Percentiles rank a stretch among this genome's conserved stretches.
phyloP scores from a whole-genome alignment of 306 rosid genomes.

The Sicyos baderoa region DNA sequence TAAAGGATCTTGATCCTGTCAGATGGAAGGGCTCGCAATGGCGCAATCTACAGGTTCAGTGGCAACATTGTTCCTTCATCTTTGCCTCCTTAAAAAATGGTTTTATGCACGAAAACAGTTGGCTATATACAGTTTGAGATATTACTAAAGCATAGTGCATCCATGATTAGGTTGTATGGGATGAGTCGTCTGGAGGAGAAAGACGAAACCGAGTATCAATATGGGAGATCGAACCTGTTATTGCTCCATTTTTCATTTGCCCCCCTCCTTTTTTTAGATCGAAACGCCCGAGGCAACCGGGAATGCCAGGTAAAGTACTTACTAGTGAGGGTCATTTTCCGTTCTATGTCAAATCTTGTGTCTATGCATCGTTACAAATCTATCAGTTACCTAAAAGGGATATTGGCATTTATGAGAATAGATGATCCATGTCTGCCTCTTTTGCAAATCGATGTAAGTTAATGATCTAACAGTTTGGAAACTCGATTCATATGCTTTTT shows the following conservation, averaged over 20 bases:
- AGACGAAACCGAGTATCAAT: slow-evolving; percentile 80
- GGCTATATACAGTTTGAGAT: not conserved
- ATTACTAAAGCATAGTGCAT: not conserved
- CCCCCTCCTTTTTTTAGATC: slow-evolving; percentile 89
- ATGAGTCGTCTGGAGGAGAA: slow-evolving; percentile 94
- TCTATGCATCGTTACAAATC: not conserved
- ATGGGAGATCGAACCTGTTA: slow-evolving; percentile 98
- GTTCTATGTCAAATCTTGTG: not conserved
- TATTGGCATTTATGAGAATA: not conserved
- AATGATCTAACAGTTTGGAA: not conserved
- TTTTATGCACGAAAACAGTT: not conserved
- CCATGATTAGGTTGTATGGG: slow-evolving; percentile 84
- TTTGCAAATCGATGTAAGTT: not conserved
- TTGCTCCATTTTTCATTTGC: slow-evolving; percentile 92
- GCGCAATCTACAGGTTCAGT: slow-evolving; percentile 84
- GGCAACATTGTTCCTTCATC: not conserved
- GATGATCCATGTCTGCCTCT: not conserved
- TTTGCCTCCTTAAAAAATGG: not conserved
- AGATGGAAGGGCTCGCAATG: slow-evolving; percentile 97
- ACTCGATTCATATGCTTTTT: not conserved
- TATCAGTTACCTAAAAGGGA: not conserved
- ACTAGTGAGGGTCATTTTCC: not conserved
- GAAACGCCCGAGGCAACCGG: slow-evolving; percentile 78
- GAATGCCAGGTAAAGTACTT: slow-evolving; percentile 98
- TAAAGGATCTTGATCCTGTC: slow-evolving; percentile 79